These are phyloP conservation scores for Sarocladium kiliense DNA, from an alignment of 2,329 filamentous ascomycete species.

Conservation along the genomic window DNA sequence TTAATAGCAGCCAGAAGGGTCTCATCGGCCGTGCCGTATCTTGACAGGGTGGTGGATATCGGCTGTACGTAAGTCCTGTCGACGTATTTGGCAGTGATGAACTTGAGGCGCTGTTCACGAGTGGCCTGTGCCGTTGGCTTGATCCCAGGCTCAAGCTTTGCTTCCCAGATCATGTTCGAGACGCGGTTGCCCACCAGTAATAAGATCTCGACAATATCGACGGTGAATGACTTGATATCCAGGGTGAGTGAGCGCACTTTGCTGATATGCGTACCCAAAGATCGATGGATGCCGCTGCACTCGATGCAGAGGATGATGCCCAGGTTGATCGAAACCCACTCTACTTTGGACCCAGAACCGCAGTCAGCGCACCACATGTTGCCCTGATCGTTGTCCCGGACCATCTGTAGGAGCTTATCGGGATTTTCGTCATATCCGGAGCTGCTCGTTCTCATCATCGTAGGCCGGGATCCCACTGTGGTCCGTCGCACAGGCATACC, in stretches of 20 bases:
- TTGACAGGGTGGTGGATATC: conserved; percentile 68
- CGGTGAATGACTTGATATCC: conserved; percentile 93
- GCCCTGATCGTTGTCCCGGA: conserved; percentile 85
- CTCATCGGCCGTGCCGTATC: conserved; percentile 77
- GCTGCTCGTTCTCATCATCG: conserved; percentile 62
- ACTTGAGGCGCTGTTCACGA: conserved; percentile 85
- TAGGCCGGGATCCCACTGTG: conserved; percentile 84
- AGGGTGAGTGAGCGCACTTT: conserved; percentile 94
- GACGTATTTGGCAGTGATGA: conserved; percentile 93
- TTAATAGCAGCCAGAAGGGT: conserved; percentile 89
- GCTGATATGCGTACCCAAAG: conserved; percentile 93
- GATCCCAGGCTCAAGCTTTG: conserved; percentile 64
- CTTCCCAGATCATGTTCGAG: conserved; percentile 96
- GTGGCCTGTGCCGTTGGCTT: conserved; percentile 76
- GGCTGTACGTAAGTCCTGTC: conserved; percentile 77
- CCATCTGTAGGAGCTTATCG: conserved; percentile 77
- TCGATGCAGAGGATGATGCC: conserved; percentile 96
- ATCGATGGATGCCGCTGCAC: conserved; percentile 95
- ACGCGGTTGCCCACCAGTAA: conserved; percentile 88
- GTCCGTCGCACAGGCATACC: conserved; percentile 73
- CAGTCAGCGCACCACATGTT: conserved; percentile 96
- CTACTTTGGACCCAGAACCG: conserved; percentile 83
- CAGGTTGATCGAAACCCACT: conserved; percentile 98
- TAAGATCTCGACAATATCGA: conserved; percentile 92
- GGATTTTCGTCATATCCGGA: conserved; percentile 76